Base-by-base conservation (phyloP, 345 rosid species). In the Adansonia digitata region DNA sequence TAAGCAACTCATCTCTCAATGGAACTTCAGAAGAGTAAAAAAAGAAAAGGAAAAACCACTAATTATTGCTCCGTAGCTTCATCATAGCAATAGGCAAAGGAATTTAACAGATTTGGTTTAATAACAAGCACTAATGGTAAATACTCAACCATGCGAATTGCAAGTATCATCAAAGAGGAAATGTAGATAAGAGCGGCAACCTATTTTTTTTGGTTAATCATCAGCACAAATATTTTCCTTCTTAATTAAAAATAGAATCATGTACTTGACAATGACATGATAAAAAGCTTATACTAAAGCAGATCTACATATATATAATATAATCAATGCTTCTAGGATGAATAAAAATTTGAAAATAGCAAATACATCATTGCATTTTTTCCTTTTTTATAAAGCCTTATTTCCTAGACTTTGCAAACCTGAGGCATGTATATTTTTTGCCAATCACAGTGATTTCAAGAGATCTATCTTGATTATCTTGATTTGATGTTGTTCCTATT, bases 401-500 rank as follows among this genome's bases (percentile, higher is more conserved):
- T 81, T 94, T 91, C 88, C 92, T 92, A 2, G 97, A 97, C 90
- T 94, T 94, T 7, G 98, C 78, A 74, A 94, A 94, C 86, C 98
- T 83, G 69, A 94, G 90, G 75, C 98, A 92, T 65, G 51, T 43
- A 29, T 65, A 65, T 24, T 65, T 65, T 42, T 65, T 52, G 20
- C 70, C 70, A 42, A 51, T 42, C 24, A 65, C 70, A 13, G 70
- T 65, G 51, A 65, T 65, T 65, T 65, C 70, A 26, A 65, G 87
- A 67, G 98, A 97, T 56, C 98, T 97, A 24, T 94, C 97, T 85
- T 94, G 98, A 80, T 90, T 91, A 80, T 92, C 98, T 78, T 92
- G 97, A 62, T 88, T 92, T 2, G 98, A 94, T 0, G 98, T 94
- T 0, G 98, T 94, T 35, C 98, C 97, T 97, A 94, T 94, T 1